Evolutionary conservation across 139 green algal genomes (phyloP), one percentile per base, ranked within the genome.

Genomic region (Spirogloea muscicola): DNA sequence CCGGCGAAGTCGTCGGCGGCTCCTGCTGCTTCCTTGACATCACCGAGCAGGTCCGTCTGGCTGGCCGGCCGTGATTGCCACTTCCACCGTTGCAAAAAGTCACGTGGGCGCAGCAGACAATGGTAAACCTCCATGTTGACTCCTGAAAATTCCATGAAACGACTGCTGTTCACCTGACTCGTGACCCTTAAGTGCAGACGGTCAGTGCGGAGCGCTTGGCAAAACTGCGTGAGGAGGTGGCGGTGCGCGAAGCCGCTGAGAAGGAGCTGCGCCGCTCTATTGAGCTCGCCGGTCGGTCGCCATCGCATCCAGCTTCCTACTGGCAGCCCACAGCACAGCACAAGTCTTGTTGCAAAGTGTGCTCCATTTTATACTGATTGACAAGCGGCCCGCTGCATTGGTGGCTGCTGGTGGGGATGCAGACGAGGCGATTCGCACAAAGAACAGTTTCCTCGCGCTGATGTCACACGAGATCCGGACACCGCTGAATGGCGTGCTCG

Each of bases 231-330:
- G 52, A 62, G 7, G 52, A 62, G 40, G 40, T 62, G 52, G 52
- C 52, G 18, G 52, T 62, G 6, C 38, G 52, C 7, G 52, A 62
- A 43, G 52, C 40, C 5, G 40, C 52, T 43, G 52, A 62, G 52
- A 62, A 7, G 7, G 52, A 62, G 40, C 52, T 62, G 37, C 52
- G 52, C 7, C 52, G 52, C 18, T 43, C 52, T 39, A 62, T 62
- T 33, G 40, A 62, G 9, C 52, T 62, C 40, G 52, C 52, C 38
- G 52, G 52, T 62, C 7, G 6, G 52, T 21, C 21, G 21, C 21
- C 21, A 21, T 21, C 46, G 21, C 21, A 21, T 21, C 46, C 21
- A 21, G 21, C 46, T 55, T 55, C 46, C 46, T 55, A 55, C 21
- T 31, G 21, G 46, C 21, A 55, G 21, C 21, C 21, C 21, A 21